Base-by-base conservation (phyloP, 331 rosid genomes). In the Quercus phellos region DNA sequence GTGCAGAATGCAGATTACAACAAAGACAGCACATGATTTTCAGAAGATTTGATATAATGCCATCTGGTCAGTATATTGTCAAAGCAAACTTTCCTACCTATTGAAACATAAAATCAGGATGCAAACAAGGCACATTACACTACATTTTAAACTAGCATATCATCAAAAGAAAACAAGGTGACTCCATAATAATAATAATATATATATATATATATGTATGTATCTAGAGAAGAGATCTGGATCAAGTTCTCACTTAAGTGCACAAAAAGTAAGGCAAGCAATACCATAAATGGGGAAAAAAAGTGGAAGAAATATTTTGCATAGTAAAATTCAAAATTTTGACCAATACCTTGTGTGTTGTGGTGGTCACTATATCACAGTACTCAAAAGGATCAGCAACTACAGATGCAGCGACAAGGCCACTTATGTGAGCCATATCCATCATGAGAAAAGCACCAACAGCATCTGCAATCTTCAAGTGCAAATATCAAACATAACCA, bases 381-480 rank as follows among this genome's bases (percentile, higher is more conserved):
- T 78, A 95, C 34, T 95, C 96, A 80, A 95, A 95, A 55, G 99
- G 99, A 84, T 87, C 78, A 35, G 94, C 87, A 74, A 95, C 88
- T 67, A 93, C 99, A 68, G 94, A 89, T 29, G 99, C 97, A 85
- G 99, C 96, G 73, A 95, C 92, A 83, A 95, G 98, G 69, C 99
- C 99, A 79, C 99, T 94, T 58, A 92, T 92, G 86, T 91, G 99
- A 81, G 98, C 99, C 99, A 94, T 94, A 83, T 92, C 99, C 99
- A 94, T 94, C 99, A 94, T 88, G 51, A 94, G 97, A 79, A 94
- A 94, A 69, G 99, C 99, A 66, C 99, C 97, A 5, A 93, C 93
- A 24, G 85, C 78, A 88, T 92, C 93, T 1, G 96, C 97, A 78
- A 91, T 94, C 99, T 94, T 79, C 74, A 56, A 58, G 66, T 21